These are phyloP conservation scores for Thalassiosira pacifica DNA, from an alignment of 352 stramenopile genomes.

Conservation along the genomic window DNA sequence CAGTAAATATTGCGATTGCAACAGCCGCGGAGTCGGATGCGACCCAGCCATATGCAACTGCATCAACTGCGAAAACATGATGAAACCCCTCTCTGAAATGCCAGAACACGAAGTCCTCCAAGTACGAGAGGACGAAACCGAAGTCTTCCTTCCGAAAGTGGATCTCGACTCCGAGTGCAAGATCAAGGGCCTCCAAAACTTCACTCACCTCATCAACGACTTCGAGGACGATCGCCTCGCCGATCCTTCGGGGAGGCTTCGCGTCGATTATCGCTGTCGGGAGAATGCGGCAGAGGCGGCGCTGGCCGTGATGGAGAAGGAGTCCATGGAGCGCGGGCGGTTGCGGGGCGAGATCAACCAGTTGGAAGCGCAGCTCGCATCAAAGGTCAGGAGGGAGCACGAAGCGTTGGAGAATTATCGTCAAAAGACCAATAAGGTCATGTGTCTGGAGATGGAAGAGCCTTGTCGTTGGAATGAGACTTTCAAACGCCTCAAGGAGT, in stretches of 20 bases:
- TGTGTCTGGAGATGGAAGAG: slow-evolving; percentile 36
- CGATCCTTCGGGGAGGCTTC: neutral
- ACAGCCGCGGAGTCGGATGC: slow-evolving; percentile 1
- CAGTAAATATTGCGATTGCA: slow-evolving; percentile 32
- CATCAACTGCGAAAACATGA: slow-evolving; percentile 35
- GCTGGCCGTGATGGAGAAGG: neutral
- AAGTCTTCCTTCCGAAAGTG: neutral
- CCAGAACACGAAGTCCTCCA: neutral
- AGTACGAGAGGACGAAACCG: neutral
- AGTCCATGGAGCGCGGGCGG: neutral
- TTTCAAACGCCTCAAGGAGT: slow-evolving; percentile 21
- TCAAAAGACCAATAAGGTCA: slow-evolving; percentile 14
- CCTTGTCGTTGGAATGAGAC: slow-evolving; percentile 27
- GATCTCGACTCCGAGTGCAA: neutral
- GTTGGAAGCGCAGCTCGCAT: slow-evolving; percentile 7
- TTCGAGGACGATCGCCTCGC: neutral
- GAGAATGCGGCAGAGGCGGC: slow-evolving; percentile 3
- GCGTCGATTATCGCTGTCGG: neutral
- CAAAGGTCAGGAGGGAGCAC: neutral
- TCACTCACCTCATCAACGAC: slow-evolving; percentile 23
- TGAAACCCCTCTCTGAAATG: slow-evolving; percentile 28
- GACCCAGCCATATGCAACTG: slow-evolving; percentile 30
- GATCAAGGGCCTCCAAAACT: slow-evolving; percentile 25
- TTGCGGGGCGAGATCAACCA: slow-evolving; percentile 1
- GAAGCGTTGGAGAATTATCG: slow-evolving; percentile 8